A percentile compares a stretch with the other conserved stretches of the same genome.
Evolutionary conservation across 805 yeast genomes (phyloP).

Genomic region (Huiozyma naganishii): DNA sequence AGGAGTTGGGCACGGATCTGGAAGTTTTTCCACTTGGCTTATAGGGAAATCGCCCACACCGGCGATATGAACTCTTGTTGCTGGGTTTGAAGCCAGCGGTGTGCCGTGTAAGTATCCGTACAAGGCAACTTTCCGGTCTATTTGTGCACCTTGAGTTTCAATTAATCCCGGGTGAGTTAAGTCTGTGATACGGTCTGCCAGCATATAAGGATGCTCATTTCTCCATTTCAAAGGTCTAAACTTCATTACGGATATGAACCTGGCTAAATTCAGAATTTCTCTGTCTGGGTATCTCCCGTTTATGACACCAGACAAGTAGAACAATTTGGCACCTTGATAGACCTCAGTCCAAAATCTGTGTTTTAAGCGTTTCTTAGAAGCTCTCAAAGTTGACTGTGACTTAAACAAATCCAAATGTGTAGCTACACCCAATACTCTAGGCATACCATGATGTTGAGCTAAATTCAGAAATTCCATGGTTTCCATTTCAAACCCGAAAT

Average conservation of each 20-base stretch:
- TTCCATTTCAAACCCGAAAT: slow-evolving; percentile 98
- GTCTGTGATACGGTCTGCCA: slow-evolving; percentile 88
- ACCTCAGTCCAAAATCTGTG: slow-evolving; percentile 98
- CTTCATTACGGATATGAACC: slow-evolving; percentile 95
- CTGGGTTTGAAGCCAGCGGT: slow-evolving; percentile 49
- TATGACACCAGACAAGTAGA: slow-evolving; percentile 87
- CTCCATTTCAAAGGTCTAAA: slow-evolving; percentile 99
- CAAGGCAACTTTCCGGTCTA: slow-evolving; percentile 80
- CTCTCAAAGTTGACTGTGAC: slow-evolving; percentile 77
- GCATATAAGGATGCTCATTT: slow-evolving; percentile 90
- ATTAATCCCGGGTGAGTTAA: slow-evolving; percentile 83
- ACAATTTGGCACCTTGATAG: slow-evolving; percentile 93
- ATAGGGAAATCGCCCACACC: slow-evolving; percentile 89
- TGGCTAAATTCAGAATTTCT: slow-evolving; percentile 79
- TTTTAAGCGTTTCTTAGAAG: slow-evolving; percentile 83
- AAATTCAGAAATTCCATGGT: slow-evolving; percentile 96
- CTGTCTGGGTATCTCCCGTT: slow-evolving; percentile 98
- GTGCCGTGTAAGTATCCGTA: slow-evolving; percentile 96
- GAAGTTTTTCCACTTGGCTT: slow-evolving; percentile 70
- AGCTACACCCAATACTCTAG: slow-evolving; percentile 87
- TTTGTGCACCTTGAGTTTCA: slow-evolving; percentile 59
- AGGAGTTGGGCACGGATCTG: slow-evolving; percentile 99
- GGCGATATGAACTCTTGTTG: slow-evolving; percentile 81
- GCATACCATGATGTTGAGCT: slow-evolving; percentile 98
- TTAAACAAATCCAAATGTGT: slow-evolving; percentile 93